phyloP scores from a whole-genome alignment of 768 basidiomycete species.

The Suillus bovinus region DNA sequence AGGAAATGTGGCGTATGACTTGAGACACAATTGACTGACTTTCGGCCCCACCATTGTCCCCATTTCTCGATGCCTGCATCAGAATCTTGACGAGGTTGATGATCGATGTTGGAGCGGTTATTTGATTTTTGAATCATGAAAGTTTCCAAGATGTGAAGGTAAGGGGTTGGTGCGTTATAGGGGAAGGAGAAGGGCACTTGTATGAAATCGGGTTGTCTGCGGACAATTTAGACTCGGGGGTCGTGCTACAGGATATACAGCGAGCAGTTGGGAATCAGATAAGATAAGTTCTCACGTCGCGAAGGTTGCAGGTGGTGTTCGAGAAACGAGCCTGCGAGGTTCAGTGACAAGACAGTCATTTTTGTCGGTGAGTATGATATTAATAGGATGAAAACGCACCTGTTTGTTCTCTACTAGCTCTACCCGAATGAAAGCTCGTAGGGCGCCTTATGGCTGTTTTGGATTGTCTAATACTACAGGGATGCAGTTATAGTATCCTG shows the following conservation, averaged over 20 bases:
- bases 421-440: slow-evolving; percentile 11
- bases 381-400: slow-evolving; percentile 10
- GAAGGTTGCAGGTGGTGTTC: slow-evolving; percentile 15
- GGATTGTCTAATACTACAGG: neutral
- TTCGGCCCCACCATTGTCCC: slow-evolving; percentile 70
- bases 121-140: slow-evolving; percentile 71
- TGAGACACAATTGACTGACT: slow-evolving; percentile 40
- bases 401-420: slow-evolving; percentile 14
- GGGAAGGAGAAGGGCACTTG: slow-evolving; percentile 1
- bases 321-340: slow-evolving; percentile 14
- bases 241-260: slow-evolving; percentile 10
- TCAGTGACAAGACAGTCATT: slow-evolving; percentile 8
- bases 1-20: slow-evolving; percentile 10
- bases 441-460: neutral
- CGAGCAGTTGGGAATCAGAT: slow-evolving; percentile 29
- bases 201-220: neutral
- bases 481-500: slow-evolving; percentile 1
- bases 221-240: slow-evolving; percentile 12
- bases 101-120: slow-evolving; percentile 34
- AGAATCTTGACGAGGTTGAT: slow-evolving; percentile 24
- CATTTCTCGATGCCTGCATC: slow-evolving; percentile 56
- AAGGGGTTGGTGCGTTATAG: slow-evolving; percentile 3
- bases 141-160: neutral
- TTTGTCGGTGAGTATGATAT: slow-evolving; percentile 12
- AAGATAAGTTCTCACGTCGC: slow-evolving; percentile 35